Evolutionary conservation across 2,329 filamentous ascomycete species (phyloP).

Genomic region (Tolypocladium capitatum): DNA sequence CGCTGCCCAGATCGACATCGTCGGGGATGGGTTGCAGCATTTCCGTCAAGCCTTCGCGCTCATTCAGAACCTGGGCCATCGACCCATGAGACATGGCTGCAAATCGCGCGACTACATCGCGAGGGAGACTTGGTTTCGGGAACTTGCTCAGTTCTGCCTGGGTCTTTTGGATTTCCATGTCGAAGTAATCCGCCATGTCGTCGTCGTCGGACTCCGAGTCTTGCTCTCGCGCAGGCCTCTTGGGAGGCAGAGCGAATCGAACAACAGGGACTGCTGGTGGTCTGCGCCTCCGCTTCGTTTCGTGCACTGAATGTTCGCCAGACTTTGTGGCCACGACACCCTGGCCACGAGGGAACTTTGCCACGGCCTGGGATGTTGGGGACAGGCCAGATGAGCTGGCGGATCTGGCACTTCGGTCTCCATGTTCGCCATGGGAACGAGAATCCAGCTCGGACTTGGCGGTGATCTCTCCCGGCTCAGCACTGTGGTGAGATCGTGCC

Average conservation of each 20-base stretch:
- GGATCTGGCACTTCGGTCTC: neutral
- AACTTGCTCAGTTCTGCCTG: slow-evolving; percentile 35
- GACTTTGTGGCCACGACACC: neutral
- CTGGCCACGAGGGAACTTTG: neutral
- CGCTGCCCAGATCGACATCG: slow-evolving; percentile 3
- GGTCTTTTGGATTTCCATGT: slow-evolving; percentile 36
- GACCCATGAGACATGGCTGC: slow-evolving; percentile 35
- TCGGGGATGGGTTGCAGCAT: slow-evolving; percentile 24
- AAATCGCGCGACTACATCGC: slow-evolving; percentile 30
- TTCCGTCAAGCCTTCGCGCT: slow-evolving; percentile 27
- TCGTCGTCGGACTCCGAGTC: slow-evolving; percentile 41
- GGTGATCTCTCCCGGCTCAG: slow-evolving; percentile 33
- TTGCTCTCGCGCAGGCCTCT: slow-evolving; percentile 17
- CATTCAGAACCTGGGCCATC: slow-evolving; percentile 31
- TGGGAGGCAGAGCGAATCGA: slow-evolving; percentile 27
- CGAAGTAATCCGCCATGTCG: slow-evolving; percentile 44
- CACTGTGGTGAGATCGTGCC: slow-evolving; percentile 26
- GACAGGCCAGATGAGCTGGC: neutral
- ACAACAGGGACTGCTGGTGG: slow-evolving; percentile 18
- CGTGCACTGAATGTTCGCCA: neutral
- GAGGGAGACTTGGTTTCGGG: slow-evolving; percentile 25
- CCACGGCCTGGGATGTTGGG: neutral
- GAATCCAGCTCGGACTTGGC: slow-evolving; percentile 26
- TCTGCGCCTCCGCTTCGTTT: slow-evolving; percentile 12
- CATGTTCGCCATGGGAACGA: slow-evolving; percentile 12